Percentiles rank a stretch among this genome's conserved stretches.
These are phyloP conservation scores for Dendrobium catenatum DNA, from an alignment of 106 monocot genomes.

Conservation along the genomic window DNA sequence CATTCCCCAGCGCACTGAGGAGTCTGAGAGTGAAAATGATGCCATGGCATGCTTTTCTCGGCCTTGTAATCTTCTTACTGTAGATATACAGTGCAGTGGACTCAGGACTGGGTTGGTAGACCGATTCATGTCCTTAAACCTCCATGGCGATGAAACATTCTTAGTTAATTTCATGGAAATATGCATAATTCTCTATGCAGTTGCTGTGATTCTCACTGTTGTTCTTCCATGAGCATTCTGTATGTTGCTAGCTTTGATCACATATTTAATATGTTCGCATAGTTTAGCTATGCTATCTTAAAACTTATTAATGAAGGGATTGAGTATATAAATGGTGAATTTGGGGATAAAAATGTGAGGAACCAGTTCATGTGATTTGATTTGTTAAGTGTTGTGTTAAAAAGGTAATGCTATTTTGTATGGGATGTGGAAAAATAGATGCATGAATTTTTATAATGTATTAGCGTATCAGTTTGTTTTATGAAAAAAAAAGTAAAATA, in stretches of 20 bases:
- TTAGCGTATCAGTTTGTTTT: no score
- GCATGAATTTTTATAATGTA: no score
- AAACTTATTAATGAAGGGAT: neutral
- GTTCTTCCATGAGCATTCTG: no score
- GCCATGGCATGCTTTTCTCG: slow-evolving; percentile 32
- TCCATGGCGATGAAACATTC: slow-evolving; percentile 12
- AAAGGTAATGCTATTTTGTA: no score
- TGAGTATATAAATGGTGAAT: neutral
- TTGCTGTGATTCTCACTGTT: slow-evolving; percentile 10
- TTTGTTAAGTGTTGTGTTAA: no score
- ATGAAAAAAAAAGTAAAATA: no score
- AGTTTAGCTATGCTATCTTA: neutral
- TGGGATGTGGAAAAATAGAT: no score
- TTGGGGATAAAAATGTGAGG: no score
- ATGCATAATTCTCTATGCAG: slow-evolving; percentile 22
- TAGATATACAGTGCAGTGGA: slow-evolving; percentile 13
- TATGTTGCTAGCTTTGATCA: no score
- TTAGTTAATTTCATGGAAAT: slow-evolving; percentile 22
- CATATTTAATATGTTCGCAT: neutral
- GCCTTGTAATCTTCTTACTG: slow-evolving; percentile 25
- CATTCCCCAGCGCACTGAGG: slow-evolving; percentile 9
- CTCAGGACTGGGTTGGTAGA: slow-evolving; percentile 9
- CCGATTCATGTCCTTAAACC: slow-evolving; percentile 2
- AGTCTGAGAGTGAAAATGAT: slow-evolving; percentile 9
- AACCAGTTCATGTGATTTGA: no score